Evolutionary conservation across 2,329 filamentous ascomycete species (phyloP), one percentile per base, ranked within the genome.

Genomic region (Plenodomus biglobosus): DNA sequence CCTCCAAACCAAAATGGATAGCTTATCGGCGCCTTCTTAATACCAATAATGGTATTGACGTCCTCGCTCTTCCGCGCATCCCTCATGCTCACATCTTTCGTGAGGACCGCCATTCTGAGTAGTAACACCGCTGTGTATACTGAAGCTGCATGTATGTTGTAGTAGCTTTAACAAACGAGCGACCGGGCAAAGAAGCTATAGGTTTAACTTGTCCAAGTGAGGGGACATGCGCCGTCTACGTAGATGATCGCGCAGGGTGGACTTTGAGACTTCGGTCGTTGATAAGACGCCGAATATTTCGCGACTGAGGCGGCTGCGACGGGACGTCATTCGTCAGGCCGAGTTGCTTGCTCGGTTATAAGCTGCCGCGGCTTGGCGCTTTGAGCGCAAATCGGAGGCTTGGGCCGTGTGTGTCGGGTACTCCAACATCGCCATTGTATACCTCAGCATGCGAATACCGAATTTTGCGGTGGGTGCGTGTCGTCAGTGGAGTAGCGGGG

Each of bases 1-100:
- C 94, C 94, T 56, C 94, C 94, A 72, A 99, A 97, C 94, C 92
- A 97, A 59, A 79, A 74, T 11, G 77, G 77, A 64, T 79, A 80
- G 50, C 73, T 70, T 55, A 79, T 70, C 41, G 65, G 50, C 48
- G 69, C 63, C 44, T 68, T 68, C 59, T 38, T 41, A 13, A 50
- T 18, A 8, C 16, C 35, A 32, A 32, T 32, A 8, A 8, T 27
- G 20, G 46, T 30, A 46, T 72, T 70, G 44, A 73, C 66, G 64
- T 75, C 71, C 53, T 75, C 69, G 64, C 66, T 72, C 65, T 76
- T 77, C 50, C 49, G 63, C 58, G 68, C 27, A 50, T 70, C 67
- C 8, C 52, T 52, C 35, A 55, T 52, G 54, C 56, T 65, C 62
- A 65, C 61, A 53, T 64, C 57, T 56, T 66, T 71, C 49, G 61